Evolutionary conservation across 345 rosid species (phyloP).

Genomic region (Melaleuca alternifolia): DNA sequence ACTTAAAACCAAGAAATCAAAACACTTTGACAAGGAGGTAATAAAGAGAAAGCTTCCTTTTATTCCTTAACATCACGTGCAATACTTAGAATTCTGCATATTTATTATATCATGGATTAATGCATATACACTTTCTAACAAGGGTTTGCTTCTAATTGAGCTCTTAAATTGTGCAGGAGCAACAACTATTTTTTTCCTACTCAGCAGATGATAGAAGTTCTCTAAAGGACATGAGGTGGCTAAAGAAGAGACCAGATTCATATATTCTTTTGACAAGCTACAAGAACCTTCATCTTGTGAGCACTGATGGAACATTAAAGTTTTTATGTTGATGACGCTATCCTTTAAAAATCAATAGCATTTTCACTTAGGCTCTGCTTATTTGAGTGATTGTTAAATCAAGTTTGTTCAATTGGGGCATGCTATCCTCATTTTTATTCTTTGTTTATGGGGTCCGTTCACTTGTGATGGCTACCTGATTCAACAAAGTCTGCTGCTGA

Average conservation of each 20-base stretch:
- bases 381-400: not conserved
- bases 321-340: conserved; percentile 78
- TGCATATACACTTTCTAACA: not conserved
- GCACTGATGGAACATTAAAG: conserved; percentile 27
- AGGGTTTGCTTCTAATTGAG: not conserved
- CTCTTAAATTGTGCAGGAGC: conserved; percentile 30
- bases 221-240: conserved; percentile 72
- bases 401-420: not conserved
- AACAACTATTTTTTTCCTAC: conserved; percentile 34
- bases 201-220: conserved; percentile 37
- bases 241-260: conserved; percentile 38
- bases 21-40: not conserved
- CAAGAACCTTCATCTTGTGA: conserved; percentile 53
- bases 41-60: not conserved
- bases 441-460: not conserved
- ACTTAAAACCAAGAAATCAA: not conserved
- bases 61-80: not conserved
- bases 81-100: not conserved
- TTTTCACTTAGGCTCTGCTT: not conserved
- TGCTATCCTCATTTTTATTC: not conserved
- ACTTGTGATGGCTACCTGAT: not conserved
- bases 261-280: conserved; percentile 51
- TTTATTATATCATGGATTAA: not conserved
- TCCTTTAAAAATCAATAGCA: not conserved
- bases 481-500: not conserved